A percentile compares a stretch with the other conserved stretches of the same genome.
Conservation (phyloP, 495 filamentous ascomycete genomes). For the Annulohypoxylon maeteangense region DNA sequence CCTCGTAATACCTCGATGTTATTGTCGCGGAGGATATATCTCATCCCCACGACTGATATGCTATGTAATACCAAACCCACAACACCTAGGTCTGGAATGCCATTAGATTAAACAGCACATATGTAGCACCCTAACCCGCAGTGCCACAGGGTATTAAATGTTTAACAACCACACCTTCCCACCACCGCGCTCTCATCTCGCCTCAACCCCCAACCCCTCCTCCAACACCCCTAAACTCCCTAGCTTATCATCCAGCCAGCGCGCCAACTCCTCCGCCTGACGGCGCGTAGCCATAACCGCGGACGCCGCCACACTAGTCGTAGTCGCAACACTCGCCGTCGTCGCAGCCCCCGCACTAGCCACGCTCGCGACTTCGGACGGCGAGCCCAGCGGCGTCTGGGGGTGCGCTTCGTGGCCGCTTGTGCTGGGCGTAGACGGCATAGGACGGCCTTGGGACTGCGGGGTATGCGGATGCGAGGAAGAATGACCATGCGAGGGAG, state of each 20-base stretch:
- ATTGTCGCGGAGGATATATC: not conserved
- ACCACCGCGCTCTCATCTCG: conserved; percentile 21
- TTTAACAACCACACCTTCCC: not conserved
- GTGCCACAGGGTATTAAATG: not conserved
- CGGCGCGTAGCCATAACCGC: conserved; percentile 54
- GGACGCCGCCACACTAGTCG: conserved; percentile 41
- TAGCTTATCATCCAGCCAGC: conserved; percentile 57
- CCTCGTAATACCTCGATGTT: not conserved
- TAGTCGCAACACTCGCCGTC: conserved; percentile 44
- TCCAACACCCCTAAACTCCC: conserved; percentile 55
- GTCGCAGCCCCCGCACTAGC: conserved; percentile 46
- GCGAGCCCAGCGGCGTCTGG: conserved; percentile 43
- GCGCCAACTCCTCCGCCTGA: conserved; percentile 60
- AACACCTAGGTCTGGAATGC: not conserved
- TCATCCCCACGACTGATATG: not conserved
- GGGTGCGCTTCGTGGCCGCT: conserved; percentile 21
- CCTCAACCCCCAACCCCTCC: conserved; percentile 52
- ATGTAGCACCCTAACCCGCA: not conserved
- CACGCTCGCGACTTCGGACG: conserved; percentile 52
- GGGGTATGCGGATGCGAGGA: not conserved
- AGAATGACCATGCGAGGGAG: not conserved
- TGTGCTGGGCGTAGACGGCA: conserved; percentile 7
- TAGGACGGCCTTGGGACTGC: conserved; percentile 19
- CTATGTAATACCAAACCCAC: not conserved
- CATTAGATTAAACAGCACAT: not conserved